Evolutionary conservation across 495 filamentous ascomycete species (phyloP).

Genomic region (Evernia prunastri): DNA sequence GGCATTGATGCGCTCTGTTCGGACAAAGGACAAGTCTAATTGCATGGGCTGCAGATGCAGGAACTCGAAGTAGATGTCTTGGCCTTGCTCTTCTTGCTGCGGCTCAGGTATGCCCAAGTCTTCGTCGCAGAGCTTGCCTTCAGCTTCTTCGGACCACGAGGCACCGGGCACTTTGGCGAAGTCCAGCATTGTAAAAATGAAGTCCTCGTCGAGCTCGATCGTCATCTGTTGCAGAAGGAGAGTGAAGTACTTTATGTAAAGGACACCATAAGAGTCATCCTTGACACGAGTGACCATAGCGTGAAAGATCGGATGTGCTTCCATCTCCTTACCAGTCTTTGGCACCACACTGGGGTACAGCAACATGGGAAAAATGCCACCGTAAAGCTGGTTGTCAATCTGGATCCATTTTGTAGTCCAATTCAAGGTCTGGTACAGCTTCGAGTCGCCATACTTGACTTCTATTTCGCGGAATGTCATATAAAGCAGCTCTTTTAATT

Average conservation of each 20-base stretch:
- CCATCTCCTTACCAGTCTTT: constrained; percentile 94
- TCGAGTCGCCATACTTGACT: constrained; percentile 86
- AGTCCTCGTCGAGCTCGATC: constrained; percentile 94
- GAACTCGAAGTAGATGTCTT: constrained; percentile 96
- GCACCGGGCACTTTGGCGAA: constrained; percentile 92
- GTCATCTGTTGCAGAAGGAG: constrained; percentile 96
- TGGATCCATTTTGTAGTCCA: constrained; percentile 96
- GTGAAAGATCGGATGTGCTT: constrained; percentile 90
- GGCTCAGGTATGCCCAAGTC: constrained; percentile 88
- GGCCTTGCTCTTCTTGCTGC: constrained; percentile 68
- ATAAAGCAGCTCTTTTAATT: constrained; percentile 87
- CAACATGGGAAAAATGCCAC: constrained; percentile 95
- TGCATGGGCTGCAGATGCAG: constrained; percentile 97
- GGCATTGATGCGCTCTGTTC: constrained; percentile 91
- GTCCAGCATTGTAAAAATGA: constrained; percentile 90
- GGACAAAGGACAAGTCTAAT: constrained; percentile 91
- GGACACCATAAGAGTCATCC: constrained; percentile 94
- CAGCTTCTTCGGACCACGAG: constrained; percentile 77
- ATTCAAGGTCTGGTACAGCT: constrained; percentile 82
- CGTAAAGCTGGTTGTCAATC: constrained; percentile 97
- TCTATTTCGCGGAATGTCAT: constrained; percentile 90
- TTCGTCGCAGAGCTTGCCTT: constrained; percentile 84
- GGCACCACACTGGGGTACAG: constrained; percentile 98
- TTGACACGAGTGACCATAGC: constrained; percentile 89
- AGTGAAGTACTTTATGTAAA: constrained; percentile 98